Evolutionary conservation across 306 rosid species (phyloP).

Genomic region (Cicer bijugum): DNA sequence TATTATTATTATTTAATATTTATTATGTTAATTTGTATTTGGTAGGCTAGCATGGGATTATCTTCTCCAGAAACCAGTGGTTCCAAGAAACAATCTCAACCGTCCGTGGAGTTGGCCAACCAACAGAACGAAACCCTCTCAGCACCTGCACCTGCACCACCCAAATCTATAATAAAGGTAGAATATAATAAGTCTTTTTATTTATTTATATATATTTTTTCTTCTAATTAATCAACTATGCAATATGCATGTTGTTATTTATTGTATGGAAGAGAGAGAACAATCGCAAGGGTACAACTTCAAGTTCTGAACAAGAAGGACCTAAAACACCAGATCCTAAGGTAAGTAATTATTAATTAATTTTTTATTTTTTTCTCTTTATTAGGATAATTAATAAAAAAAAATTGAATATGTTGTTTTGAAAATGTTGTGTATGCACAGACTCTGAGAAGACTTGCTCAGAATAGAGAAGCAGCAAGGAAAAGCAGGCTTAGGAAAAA

Average conservation of each 20-base stretch:
- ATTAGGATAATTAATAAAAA: background rate
- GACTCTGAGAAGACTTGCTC: conserved; percentile 97
- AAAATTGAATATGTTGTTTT: background rate
- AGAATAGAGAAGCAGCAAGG: conserved; percentile 99
- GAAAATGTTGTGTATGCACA: conserved; percentile 43
- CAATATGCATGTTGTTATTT: conserved; percentile 22
- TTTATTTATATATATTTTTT: background rate
- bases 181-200: background rate
- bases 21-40: conserved; percentile 19
- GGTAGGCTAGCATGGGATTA: conserved; percentile 58
- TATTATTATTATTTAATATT: background rate
- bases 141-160: conserved; percentile 61
- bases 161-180: conserved; percentile 57
- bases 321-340: conserved; percentile 97
- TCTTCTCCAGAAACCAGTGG: conserved; percentile 58
- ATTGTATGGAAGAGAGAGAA: conserved; percentile 60
- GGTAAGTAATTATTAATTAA: conserved; percentile 45
- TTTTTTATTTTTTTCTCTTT: background rate
- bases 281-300: conserved; percentile 75
- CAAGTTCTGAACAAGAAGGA: conserved; percentile 94
- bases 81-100: conserved; percentile 64
- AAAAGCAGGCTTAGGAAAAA: conserved; percentile 99
- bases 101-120: conserved; percentile 76
- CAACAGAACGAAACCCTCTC: conserved; percentile 53
- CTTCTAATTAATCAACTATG: background rate